These are phyloP conservation scores for Elsinoe australis DNA, from an alignment of 2,329 filamentous ascomycete genomes.

Conservation along the genomic window DNA sequence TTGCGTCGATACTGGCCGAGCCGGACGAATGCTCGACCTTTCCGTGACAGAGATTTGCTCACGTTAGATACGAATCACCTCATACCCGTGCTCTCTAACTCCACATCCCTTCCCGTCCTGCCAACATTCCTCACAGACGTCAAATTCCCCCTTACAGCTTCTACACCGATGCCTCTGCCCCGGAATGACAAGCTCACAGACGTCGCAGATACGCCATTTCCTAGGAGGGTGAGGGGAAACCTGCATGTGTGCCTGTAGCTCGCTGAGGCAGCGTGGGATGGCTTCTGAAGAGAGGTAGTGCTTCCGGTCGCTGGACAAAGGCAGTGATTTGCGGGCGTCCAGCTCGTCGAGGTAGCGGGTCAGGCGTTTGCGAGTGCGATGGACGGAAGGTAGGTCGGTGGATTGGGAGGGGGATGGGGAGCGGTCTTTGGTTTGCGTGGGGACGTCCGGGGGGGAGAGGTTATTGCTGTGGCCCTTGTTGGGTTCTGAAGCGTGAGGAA, in stretches of 20 bases:
- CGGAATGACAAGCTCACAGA: neutral
- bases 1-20: no score
- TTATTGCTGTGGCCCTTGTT: no score
- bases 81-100: neutral
- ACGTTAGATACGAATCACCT: neutral
- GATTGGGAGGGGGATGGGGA: neutral
- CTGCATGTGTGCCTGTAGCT: neutral
- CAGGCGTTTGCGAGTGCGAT: neutral
- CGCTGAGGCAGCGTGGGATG: neutral
- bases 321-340: neutral
- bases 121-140: neutral
- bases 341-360: constrained; percentile 3
- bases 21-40: no score
- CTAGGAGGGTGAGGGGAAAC: neutral
- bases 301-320: neutral
- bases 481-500: no score
- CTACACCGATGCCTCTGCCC: constrained; percentile 1
- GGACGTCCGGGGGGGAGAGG: no score
- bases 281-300: constrained; percentile 1
- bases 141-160: neutral
- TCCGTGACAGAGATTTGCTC: no score
- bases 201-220: neutral
- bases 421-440: no score
- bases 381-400: neutral
- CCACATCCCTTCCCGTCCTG: neutral